Evolutionary conservation across 345 rosid genomes (phyloP), one percentile per base, ranked within the genome.

Genomic region (Eucalyptus regnans): DNA sequence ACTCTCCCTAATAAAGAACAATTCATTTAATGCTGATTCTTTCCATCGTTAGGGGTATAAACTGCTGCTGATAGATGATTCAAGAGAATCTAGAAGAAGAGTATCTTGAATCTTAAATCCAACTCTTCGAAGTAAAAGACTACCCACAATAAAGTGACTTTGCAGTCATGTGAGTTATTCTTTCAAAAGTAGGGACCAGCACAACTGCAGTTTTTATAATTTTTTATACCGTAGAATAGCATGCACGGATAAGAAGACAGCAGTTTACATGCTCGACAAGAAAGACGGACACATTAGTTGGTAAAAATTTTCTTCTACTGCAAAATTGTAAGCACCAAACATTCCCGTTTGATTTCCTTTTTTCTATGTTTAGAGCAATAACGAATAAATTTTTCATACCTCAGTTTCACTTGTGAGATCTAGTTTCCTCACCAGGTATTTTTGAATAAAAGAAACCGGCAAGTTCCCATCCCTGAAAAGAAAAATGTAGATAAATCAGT

Each of bases 371-470:
- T 15, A 41, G 22, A 64, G 85, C 51, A 37, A 87, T 76, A 20
- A 76, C 15, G 8, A 76, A 37, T 37, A 37, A 86, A 23, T 58
- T 85, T 80, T 86, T 89, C 95, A 93, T 86, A 95, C 99, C 96
- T 98, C 96, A 88, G 95, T 90, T 89, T 95, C 99, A 91, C 89
- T 92, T 48, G 89, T 50, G 68, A 97, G 97, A 88, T 94, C 93
- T 44, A 98, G 94, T 94, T 98, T 97, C 95, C 89, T 92, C 92
- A 92, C 90, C 86, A 97, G 94, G 90, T 98, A 98, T 93, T 98
- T 97, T 86, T 98, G 98, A 92, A 98, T 92, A 88, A 91, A 94
- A 62, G 97, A 96, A 90, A 97, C 96, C 3, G 97, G 95, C 87
- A 95, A 89, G 85, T 90, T 94, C 87, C 97, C 97, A 92, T 96